A percentile compares a stretch with the other conserved stretches of the same genome.
Conservation (phyloP, 345 rosid genomes). For the Salix arbutifolia region DNA sequence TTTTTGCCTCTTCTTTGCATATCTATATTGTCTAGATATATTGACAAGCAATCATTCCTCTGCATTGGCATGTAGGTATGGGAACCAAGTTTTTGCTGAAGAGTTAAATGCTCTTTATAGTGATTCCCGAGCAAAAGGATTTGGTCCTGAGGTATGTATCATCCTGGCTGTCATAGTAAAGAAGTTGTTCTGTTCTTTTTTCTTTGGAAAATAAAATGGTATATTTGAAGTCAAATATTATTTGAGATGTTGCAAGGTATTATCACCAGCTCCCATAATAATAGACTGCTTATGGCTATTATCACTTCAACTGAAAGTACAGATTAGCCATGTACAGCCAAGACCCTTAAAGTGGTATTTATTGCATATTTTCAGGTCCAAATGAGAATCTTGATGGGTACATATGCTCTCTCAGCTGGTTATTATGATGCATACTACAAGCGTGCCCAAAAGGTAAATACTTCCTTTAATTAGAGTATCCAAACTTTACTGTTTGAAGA, state of each 20-base stretch:
- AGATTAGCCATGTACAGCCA: no score
- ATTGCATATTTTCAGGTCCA: conserved; percentile 52
- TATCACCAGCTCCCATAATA: no score
- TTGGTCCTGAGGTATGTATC: conserved; percentile 70
- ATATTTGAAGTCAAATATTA: background rate
- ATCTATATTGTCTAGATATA: background rate
- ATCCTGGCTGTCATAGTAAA: background rate
- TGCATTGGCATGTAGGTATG: conserved; percentile 47
- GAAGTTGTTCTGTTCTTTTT: background rate
- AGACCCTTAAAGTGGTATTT: background rate
- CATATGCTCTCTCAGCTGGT: conserved; percentile 91
- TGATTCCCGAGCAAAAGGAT: conserved; percentile 77
- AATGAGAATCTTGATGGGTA: conserved; percentile 96
- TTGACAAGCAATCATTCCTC: background rate
- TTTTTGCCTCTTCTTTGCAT: background rate
- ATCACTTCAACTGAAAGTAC: no score
- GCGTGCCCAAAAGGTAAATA: conserved; percentile 80
- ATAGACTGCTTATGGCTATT: no score
- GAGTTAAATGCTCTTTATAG: conserved; percentile 69
- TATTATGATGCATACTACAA: conserved; percentile 93
- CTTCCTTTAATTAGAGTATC: background rate
- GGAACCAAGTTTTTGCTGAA: conserved; percentile 69
- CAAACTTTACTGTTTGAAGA: background rate
- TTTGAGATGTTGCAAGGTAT: background rate
- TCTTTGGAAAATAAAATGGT: no score